A percentile compares a stretch with the other conserved stretches of the same genome.
These are phyloP conservation scores for Fusarium fracticaudum DNA, from an alignment of 2,329 filamentous ascomycete species.

Conservation along the genomic window DNA sequence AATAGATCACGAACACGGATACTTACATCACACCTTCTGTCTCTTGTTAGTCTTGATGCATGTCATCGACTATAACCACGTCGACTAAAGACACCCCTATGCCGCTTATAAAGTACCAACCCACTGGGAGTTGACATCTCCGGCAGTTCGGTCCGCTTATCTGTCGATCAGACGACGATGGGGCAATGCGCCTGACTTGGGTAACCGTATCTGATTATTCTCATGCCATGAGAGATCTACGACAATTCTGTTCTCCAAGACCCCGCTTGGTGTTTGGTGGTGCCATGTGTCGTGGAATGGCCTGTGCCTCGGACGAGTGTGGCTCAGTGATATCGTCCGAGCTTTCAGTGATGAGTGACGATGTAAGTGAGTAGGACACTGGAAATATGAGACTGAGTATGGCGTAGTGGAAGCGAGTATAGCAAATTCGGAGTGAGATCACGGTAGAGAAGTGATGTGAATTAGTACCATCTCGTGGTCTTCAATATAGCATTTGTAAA, in stretches of 20 bases:
- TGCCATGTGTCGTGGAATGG: constrained; percentile 5
- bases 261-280: constrained; percentile 3
- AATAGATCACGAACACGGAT: constrained; percentile 8
- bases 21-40: neutral
- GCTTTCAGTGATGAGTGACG: neutral
- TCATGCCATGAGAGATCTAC: neutral
- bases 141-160: constrained; percentile 3
- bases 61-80: neutral
- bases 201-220: neutral
- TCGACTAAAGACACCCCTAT: neutral
- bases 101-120: neutral
- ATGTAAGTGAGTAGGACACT: neutral
- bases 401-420: neutral
- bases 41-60: neutral
- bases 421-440: neutral
- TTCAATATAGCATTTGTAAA: constrained; percentile 26
- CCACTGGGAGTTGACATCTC: neutral
- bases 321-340: neutral
- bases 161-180: constrained; percentile 4
- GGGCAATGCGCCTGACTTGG: neutral
- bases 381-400: neutral
- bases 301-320: constrained; percentile 19
- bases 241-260: neutral
- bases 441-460: neutral
- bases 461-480: constrained; percentile 21